These are phyloP conservation scores for Ensete glaucum DNA, from an alignment of 176 grass and related monocot genomes.

Conservation along the genomic window DNA sequence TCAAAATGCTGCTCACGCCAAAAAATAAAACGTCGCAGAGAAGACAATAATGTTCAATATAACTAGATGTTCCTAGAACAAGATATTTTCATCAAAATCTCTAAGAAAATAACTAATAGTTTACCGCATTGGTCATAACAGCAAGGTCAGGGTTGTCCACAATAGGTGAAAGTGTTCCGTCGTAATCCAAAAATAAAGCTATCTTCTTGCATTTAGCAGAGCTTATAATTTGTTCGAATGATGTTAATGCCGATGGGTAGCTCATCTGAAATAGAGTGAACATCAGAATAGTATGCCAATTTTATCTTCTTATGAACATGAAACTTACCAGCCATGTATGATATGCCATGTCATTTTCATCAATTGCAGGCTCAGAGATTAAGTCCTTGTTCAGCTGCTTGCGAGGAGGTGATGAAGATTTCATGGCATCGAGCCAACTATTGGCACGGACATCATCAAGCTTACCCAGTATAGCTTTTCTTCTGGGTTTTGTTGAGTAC, in stretches of 20 bases:
- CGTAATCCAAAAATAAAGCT: constrained; percentile 76
- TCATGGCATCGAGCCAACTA: constrained; percentile 78
- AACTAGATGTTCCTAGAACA: not conserved
- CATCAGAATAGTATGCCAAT: constrained; percentile 7
- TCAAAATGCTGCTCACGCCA: not conserved
- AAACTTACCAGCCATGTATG: constrained; percentile 49
- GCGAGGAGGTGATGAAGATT: constrained; percentile 63
- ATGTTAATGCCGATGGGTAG: constrained; percentile 67
- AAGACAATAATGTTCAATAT: not conserved
- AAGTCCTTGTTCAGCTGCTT: constrained; percentile 53
- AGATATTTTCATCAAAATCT: not conserved
- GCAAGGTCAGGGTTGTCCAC: constrained; percentile 87
- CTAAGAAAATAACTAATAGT: not conserved
- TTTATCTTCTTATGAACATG: constrained; percentile 15
- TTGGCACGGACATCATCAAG: constrained; percentile 59
- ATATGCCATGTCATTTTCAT: constrained; percentile 42
- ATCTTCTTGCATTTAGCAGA: constrained; percentile 56
- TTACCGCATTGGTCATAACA: constrained; percentile 67
- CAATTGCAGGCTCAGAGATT: constrained; percentile 9
- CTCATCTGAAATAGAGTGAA: constrained; percentile 29
- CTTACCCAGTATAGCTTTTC: constrained; percentile 28
- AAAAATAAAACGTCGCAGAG: not conserved
- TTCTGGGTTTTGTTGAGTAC: constrained; percentile 25
- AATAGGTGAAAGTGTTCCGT: constrained; percentile 71
- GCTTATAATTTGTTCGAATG: constrained; percentile 58